Conservation (phyloP, 2,329 filamentous ascomycete species). For the Microsporum ferrugineum region DNA sequence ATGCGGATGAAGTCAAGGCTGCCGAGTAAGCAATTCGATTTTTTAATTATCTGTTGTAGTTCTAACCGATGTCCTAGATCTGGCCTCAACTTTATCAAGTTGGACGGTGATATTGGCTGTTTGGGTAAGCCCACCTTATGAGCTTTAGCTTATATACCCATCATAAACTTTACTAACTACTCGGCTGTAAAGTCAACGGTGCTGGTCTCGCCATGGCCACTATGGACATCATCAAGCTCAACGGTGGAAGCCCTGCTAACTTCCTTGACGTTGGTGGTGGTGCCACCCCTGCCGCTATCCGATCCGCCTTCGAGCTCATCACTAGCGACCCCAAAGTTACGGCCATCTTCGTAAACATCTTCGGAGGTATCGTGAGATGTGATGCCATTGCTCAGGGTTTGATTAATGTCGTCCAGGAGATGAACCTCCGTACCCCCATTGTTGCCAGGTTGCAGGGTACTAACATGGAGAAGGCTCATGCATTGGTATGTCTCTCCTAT, state of each 20-base stretch:
- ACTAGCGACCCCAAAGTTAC: slow-evolving; percentile 97
- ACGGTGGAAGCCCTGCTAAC: slow-evolving; percentile 90
- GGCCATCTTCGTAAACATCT: slow-evolving; percentile 99
- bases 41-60: not conserved
- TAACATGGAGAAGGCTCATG: slow-evolving; percentile 90
- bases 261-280: slow-evolving; percentile 98
- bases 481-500: slow-evolving; percentile 46
- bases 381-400: slow-evolving; percentile 94
- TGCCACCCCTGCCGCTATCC: slow-evolving; percentile 91
- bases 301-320: slow-evolving; percentile 96
- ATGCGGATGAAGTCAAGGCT: slow-evolving; percentile 93
- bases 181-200: slow-evolving; percentile 60
- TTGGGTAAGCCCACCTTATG: slow-evolving; percentile 38
- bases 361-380: slow-evolving; percentile 95
- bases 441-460: slow-evolving; percentile 96
- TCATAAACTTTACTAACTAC: not conserved
- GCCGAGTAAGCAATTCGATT: slow-evolving; percentile 51
- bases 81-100: slow-evolving; percentile 99
- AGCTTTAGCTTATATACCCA: not conserved
- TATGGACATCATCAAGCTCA: slow-evolving; percentile 99
- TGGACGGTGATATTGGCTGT: slow-evolving; percentile 98
- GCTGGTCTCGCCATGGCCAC: slow-evolving; percentile 99
- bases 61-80: slow-evolving; percentile 23
- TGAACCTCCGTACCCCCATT: slow-evolving; percentile 94
- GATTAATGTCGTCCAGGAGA: slow-evolving; percentile 84